Conservation (phyloP, 257 asterid species). For the Nicotiana tabacum region DNA sequence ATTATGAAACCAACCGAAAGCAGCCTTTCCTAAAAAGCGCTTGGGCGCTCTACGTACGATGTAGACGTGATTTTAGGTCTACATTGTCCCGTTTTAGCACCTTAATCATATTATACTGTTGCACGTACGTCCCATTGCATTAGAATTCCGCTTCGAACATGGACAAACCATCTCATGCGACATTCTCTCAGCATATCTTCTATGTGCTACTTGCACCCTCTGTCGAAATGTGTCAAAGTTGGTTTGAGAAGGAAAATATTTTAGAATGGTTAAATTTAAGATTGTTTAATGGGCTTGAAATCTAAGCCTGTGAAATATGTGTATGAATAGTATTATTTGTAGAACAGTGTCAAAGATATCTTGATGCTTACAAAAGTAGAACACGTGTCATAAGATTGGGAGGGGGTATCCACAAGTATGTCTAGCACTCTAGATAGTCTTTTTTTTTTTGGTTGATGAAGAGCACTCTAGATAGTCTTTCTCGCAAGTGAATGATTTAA, state of each 20-base stretch:
- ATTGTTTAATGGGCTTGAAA: neutral
- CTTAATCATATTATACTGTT: neutral
- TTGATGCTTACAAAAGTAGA: neutral
- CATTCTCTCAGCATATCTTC: neutral
- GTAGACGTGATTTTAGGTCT: neutral
- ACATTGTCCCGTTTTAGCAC: neutral
- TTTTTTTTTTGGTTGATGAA: neutral
- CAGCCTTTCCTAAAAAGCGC: too few relatives aligned
- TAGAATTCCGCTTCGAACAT: neutral
- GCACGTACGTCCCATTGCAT: neutral
- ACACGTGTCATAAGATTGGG: neutral
- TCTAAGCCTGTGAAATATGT: neutral
- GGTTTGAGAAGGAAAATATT: slow-evolving; percentile 4
- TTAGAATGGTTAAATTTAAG: neutral
- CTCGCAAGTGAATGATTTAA: neutral
- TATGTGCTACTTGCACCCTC: neutral
- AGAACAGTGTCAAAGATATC: neutral
- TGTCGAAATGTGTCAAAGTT: neutral
- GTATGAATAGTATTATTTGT: neutral
- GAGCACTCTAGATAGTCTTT: neutral
- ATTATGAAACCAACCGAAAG: too few relatives aligned
- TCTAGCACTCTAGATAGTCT: neutral
- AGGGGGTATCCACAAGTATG: neutral
- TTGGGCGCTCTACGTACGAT: too few relatives aligned
- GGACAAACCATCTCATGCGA: neutral